Base-by-base conservation (phyloP, 768 basidiomycete species). In the Myochromella boudieri region DNA sequence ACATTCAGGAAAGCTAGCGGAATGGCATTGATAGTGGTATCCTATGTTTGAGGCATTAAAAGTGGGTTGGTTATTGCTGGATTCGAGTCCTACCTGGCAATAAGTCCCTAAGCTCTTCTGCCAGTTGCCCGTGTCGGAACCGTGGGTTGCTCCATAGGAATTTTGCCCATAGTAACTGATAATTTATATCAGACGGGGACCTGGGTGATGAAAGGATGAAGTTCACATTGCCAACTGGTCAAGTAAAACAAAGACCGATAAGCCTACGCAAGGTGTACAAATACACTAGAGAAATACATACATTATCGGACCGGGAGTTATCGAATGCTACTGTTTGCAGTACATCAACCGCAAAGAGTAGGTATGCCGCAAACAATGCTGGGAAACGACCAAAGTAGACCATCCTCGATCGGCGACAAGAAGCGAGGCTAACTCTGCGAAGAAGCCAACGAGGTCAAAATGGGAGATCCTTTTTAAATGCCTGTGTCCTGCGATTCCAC, bases 91-190 rank as follows among this genome's bases (percentile, higher is more conserved):
- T 17, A 51, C 54, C 44, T 79, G 73, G 61, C 84, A 87, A 61
- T 85, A 87, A 59, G 71, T 78, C 3, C 77, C 74, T 46, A 87
- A 63, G 0, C 72, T 65, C 58, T 85, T 74, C 68, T 87, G 84
- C 52, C 68, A 84, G 54, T 81, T 71, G 21, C 77, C 73, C 1
- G 69, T 63, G 49, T 84, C 72, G 26, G 58, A 58, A 49, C 11
- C 14, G 38, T 76, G 72, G 3, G 67, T 69, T 10, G 84, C 85
- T 28, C 87, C 84, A 51, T 85, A 84, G 1, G 85, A 85, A 53
- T 87, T 83, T 61, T 88, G 84, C 46, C 85, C 87, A 79, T 81
- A 86, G 59, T 85, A 87, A 22, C 83, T 84, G 61, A 21, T 21
- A 9, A 24, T 22, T 11, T 22, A 27, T 32, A 44, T 48, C 45